phyloP scores from a whole-genome alignment of 169 alveolate species.

The Cryptosporidium sp. region DNA sequence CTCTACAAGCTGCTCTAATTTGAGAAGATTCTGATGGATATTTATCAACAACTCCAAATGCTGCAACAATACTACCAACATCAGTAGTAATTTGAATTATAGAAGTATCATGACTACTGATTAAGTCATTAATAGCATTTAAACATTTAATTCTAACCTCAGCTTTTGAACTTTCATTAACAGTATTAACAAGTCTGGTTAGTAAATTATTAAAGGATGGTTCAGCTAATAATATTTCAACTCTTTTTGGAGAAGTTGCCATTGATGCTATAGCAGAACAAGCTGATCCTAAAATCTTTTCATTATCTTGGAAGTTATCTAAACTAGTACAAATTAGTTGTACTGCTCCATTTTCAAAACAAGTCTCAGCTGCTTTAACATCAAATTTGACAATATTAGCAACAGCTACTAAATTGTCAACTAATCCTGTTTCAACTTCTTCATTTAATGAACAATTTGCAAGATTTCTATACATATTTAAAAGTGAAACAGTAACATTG shows the following conservation, averaged over 20 bases:
- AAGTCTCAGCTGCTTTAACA: slow-evolving; percentile 86
- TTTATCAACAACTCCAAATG: slow-evolving; percentile 68
- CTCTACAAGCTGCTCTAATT: slow-evolving; percentile 73
- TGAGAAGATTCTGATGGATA: slow-evolving; percentile 64
- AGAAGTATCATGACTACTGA: slow-evolving; percentile 71
- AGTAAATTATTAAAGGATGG: slow-evolving; percentile 85
- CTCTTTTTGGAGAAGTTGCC: slow-evolving; percentile 89
- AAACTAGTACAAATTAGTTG: slow-evolving; percentile 86
- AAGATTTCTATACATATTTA: slow-evolving; percentile 44
- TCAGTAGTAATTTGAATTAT: slow-evolving; percentile 60
- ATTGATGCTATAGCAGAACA: slow-evolving; percentile 90
- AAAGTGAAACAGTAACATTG: slow-evolving; percentile 17
- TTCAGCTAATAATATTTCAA: slow-evolving; percentile 83
- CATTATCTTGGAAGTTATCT: slow-evolving; percentile 85
- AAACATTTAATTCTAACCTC: slow-evolving; percentile 61
- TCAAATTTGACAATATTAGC: slow-evolving; percentile 87
- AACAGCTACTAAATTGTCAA: slow-evolving; percentile 78
- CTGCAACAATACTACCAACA: slow-evolving; percentile 71
- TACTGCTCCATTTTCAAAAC: slow-evolving; percentile 85
- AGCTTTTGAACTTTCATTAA: slow-evolving; percentile 77
- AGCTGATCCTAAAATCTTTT: slow-evolving; percentile 86
- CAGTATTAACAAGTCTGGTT: slow-evolving; percentile 80
- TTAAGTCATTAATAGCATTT: slow-evolving; percentile 66
- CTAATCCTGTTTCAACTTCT: slow-evolving; percentile 70
- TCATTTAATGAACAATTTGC: slow-evolving; percentile 46